Percentiles rank a stretch among this genome's conserved stretches.
Evolutionary conservation across 306 rosid species (phyloP).

Genomic region (Begonia loranthoides): DNA sequence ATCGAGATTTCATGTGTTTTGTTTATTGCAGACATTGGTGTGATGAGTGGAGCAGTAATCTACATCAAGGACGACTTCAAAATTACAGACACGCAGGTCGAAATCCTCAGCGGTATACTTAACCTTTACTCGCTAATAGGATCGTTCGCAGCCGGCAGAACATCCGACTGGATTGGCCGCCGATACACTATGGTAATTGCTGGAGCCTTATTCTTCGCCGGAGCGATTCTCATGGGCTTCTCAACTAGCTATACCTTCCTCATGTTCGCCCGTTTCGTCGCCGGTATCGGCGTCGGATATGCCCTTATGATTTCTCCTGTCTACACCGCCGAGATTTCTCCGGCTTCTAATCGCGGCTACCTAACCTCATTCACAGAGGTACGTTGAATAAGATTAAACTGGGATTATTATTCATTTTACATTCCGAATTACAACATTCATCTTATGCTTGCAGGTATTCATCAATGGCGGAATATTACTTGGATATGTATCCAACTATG

Average conservation of each 20-base stretch:
- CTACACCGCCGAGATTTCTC: conserved; percentile 72
- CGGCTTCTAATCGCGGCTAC: conserved; percentile 71
- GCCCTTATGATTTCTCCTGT: conserved; percentile 75
- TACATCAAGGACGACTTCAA: conserved; percentile 7
- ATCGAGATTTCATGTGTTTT: neutral
- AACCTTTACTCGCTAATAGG: conserved; percentile 8
- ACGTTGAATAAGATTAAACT: conserved; percentile 2
- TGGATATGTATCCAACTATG: conserved; percentile 41
- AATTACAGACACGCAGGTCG: conserved; percentile 3
- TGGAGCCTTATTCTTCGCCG: conserved; percentile 47
- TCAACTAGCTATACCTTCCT: conserved; percentile 64
- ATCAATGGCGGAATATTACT: conserved; percentile 39
- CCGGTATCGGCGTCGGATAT: conserved; percentile 67
- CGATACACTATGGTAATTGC: conserved; percentile 64
- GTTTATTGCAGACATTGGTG: conserved; percentile 7
- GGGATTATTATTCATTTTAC: conserved; percentile 9
- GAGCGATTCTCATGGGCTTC: conserved; percentile 74
- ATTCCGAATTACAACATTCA: conserved; percentile 1
- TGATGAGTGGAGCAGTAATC: conserved; percentile 11
- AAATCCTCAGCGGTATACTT: conserved; percentile 12
- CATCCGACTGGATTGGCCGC: conserved; percentile 90
- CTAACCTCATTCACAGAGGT: conserved; percentile 81
- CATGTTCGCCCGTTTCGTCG: conserved; percentile 70
- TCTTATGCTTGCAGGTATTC: conserved; percentile 27
- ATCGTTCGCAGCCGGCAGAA: conserved; percentile 46